Base-by-base conservation (phyloP, 192 early-diverging fungal genomes). In the Thamnidium elegans region DNA sequence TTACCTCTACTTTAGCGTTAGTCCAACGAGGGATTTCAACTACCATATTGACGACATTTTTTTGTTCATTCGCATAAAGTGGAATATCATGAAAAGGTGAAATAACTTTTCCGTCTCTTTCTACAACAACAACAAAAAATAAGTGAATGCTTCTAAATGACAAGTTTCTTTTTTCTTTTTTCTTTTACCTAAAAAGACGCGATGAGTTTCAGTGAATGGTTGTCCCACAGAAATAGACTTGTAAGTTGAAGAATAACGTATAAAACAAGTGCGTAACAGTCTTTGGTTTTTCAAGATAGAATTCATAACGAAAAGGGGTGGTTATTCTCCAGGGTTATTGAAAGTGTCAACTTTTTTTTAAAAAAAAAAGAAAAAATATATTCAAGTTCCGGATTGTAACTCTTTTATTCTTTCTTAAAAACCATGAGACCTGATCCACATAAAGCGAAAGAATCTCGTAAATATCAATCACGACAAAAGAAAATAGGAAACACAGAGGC, bases 1-100 rank as follows among this genome's bases (percentile, higher is more conserved):
- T 56, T 51, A 89, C 81, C 73, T 97, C 97, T 67, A 96, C 78
- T 88, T 99, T 99, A 75, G 95, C 95, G 82, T 99, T 99, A 71
- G 95, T 93, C 97, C 95, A 99, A 66, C 95, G 87, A 53, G 97
- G 97, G 56, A 98, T 94, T 79, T 98, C 97, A 61, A 99, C 95
- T 66, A 99, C 84, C 91, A 98, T 95, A 90, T 99, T 99, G 75
- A 94, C 84, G 58, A 96, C 80, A 32, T 87, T 90, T 76, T 94
- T 92, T 48, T 89, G 87, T 64, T 85, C 84, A 76, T 96, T 88
- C 53, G 94, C 92, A 76, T 87, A 92, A n/a, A 97, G 81, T 20
- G 97, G 97, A 71, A 99, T 97, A 81, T 99, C 95, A 84, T 98
- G 97, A 85, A 96, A 99, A 61, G 94, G 88, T 45, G 94, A 96